Base-by-base conservation (phyloP, 2,329 filamentous ascomycete species). In the Nothomitra cinnamomea region DNA sequence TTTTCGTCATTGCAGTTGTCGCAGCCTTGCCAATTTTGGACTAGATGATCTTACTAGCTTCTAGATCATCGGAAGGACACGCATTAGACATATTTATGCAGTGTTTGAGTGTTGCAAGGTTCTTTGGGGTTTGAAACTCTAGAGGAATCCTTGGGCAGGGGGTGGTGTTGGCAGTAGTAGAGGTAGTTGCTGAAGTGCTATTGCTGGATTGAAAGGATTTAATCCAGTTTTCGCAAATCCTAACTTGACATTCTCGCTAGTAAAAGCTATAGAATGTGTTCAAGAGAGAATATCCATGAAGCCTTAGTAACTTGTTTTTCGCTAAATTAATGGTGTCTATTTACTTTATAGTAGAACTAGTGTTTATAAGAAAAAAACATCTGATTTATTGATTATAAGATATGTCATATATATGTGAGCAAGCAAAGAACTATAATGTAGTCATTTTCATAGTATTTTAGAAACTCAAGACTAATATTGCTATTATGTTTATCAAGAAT, bases 331-430 rank as follows among this genome's bases (percentile, higher is more conserved):
- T 12, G 12, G 12, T 12, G 21, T 13, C 13, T 13, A 22, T 48
- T 48, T 12, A 48, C 12, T 13, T 22, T 19, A 13, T 41, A 15
- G 15, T 13, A 41, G 15, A 13, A 41, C 15, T 41, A 15, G 13
- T 41, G 38, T 41, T 47, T 32, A 38, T 58, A 58, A 17, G 38
- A 15, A 41, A 15, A 41, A 41, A 41, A 41, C 13, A 56, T 45
- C 19, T 57, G 41, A 21, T 61, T 56, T 13, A 59, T 38, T 25
- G 58, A 58, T 54, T 60, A 54, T 19, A 57, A 32, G 28, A 36
- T 45, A 54, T 60, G 54, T 19, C 54, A 56, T 35, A 48, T 54
- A 49, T 57, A 52, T 24, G 57, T 40, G 21, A 52, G 51, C 25
- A 28, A 52, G 24, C 52, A 28, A 54, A 36, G 3, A 40, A 54